Conservation (phyloP, 2,329 filamentous ascomycete species). For the Colletotrichum sp. region DNA sequence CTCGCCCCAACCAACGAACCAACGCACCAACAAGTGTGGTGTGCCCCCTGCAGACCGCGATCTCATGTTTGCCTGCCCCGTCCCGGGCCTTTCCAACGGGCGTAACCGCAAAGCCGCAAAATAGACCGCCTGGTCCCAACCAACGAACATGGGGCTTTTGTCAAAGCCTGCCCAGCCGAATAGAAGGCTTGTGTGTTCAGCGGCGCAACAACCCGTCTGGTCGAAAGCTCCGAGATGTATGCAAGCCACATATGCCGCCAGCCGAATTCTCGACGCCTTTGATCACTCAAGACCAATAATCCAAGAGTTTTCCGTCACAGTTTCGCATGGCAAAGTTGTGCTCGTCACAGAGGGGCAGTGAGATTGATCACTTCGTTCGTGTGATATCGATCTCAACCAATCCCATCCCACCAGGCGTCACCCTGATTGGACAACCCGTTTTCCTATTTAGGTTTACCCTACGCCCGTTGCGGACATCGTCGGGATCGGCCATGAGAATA, state of each 20-base stretch:
- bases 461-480: too few relatives aligned
- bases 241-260: background rate
- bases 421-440: background rate
- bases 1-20: background rate
- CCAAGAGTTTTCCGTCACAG: rapidly evolving
- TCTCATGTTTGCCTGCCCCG: background rate
- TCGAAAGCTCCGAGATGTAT: background rate
- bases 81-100: rapidly evolving
- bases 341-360: background rate
- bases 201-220: background rate
- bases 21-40: background rate
- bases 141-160: background rate
- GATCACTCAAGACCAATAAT: background rate
- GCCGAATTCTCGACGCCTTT: background rate
- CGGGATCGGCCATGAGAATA: background rate
- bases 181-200: background rate
- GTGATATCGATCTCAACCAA: background rate
- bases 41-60: rapidly evolving
- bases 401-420: background rate
- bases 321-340: background rate
- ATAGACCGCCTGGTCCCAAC: too few relatives aligned
- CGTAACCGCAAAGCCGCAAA: background rate
- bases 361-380: background rate
- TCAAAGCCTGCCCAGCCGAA: background rate
- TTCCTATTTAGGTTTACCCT: too few relatives aligned